Conservation (phyloP, 1,139 yeast species). For the Diutina sp. region DNA sequence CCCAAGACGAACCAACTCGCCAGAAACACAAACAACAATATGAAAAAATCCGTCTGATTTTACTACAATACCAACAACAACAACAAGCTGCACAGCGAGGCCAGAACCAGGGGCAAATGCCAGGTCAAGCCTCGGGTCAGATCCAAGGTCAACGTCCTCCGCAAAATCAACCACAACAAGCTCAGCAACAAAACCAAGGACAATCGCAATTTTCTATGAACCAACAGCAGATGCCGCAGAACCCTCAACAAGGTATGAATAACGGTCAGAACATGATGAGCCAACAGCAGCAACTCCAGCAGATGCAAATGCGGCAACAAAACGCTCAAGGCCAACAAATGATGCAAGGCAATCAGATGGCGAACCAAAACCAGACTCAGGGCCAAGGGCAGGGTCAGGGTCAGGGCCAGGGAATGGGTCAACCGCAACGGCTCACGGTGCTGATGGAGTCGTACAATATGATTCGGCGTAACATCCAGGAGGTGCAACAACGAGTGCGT, state of each 20-base stretch:
- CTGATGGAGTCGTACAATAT: slow-evolving; percentile 1
- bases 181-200: neutral
- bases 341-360: neutral
- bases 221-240: neutral
- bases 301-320: neutral
- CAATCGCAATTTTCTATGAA: neutral
- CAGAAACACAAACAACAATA: neutral
- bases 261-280: neutral
- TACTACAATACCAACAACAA: neutral
- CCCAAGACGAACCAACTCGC: neutral
- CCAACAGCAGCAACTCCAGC: neutral
- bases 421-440: neutral
- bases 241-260: neutral
- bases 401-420: neutral
- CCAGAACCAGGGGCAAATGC: neutral
- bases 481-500: neutral
- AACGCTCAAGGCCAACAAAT: neutral
- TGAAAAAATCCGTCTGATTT: neutral
- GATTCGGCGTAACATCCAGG: neutral
- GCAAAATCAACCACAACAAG: neutral
- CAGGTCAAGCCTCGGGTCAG: neutral
- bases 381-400: neutral
- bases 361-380: neutral
- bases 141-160: neutral
- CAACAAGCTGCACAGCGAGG: neutral